phyloP scores from a whole-genome alignment of 2,329 filamentous ascomycete species.

The Apiospora marii region DNA sequence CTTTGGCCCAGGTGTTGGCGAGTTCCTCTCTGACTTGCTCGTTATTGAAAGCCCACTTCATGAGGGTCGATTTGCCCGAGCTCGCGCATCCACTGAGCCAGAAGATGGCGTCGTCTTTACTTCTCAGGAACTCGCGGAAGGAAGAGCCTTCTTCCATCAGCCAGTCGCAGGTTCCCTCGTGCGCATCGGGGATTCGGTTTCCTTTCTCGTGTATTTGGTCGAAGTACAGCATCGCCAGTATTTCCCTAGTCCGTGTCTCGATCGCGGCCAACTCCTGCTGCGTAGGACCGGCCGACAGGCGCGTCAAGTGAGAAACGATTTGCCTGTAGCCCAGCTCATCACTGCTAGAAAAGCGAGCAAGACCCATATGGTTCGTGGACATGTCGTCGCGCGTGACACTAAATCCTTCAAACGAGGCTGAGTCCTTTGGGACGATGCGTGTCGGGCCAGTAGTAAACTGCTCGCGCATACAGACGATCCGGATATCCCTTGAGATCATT shows the following conservation, averaged over 20 bases:
- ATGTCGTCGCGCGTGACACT: constrained; percentile 28
- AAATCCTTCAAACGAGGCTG: constrained; percentile 26
- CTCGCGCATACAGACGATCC: constrained; percentile 27
- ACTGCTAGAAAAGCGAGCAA: constrained; percentile 25
- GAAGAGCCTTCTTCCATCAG: constrained; percentile 23
- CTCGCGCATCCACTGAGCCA: constrained; percentile 35
- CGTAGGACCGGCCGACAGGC: constrained; percentile 19
- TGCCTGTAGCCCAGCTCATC: constrained; percentile 27
- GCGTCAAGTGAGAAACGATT: constrained; percentile 24
- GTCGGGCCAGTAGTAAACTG: constrained; percentile 16
- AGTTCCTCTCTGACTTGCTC: constrained; percentile 8
- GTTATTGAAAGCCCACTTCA: constrained; percentile 27
- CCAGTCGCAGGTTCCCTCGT: constrained; percentile 25
- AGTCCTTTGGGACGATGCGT: constrained; percentile 22
- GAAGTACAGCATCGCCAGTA: constrained; percentile 27
- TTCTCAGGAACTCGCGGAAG: constrained; percentile 28
- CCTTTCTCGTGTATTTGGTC: constrained; percentile 24
- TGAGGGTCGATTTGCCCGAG: constrained; percentile 34
- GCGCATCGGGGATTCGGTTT: constrained; percentile 18
- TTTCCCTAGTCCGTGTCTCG: constrained; percentile 24
- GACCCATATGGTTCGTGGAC: constrained; percentile 22
- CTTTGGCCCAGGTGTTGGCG: constrained; percentile 23
- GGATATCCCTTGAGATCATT: constrained; percentile 25
- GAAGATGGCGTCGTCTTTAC: constrained; percentile 28
- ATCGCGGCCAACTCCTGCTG: constrained; percentile 21